Percentiles rank a stretch among this genome's conserved stretches.
phyloP scores from a whole-genome alignment of 345 rosid genomes.

The Brassica carinata region DNA sequence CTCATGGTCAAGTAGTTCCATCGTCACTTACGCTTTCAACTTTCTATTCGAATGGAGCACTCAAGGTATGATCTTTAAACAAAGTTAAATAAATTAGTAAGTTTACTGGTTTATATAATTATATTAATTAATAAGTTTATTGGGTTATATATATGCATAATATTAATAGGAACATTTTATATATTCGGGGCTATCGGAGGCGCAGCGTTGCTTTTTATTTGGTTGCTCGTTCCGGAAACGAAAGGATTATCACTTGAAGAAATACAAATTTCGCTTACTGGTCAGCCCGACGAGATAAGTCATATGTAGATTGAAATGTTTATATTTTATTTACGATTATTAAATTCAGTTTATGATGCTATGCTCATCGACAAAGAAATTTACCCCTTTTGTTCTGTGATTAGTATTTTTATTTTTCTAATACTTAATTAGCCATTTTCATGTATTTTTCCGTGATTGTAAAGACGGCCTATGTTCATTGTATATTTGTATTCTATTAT shows the following conservation, averaged over 20 bases:
- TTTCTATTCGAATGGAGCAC: conserved; percentile 52
- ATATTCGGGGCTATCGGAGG: conserved; percentile 27
- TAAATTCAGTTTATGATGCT: background rate
- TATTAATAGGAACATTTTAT: conserved; percentile 31
- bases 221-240: conserved; percentile 69
- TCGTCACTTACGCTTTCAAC: conserved; percentile 48
- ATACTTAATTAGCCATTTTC: background rate
- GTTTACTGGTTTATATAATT: background rate
- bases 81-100: background rate
- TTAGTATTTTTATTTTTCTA: background rate
- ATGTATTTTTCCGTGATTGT: background rate
- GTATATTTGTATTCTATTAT: background rate
- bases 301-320: conserved; percentile 41
- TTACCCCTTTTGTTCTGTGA: background rate
- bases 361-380: background rate
- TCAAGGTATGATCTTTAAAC: conserved; percentile 34
- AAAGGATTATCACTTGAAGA: conserved; percentile 67
- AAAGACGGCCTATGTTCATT: background rate
- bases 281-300: conserved; percentile 31
- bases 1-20: conserved; percentile 45
- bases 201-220: conserved; percentile 52
- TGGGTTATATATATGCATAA: background rate
- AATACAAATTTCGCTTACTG: conserved; percentile 18
- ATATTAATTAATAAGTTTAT: background rate
- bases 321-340: background rate